Base-by-base conservation (phyloP, 352 stramenopile species). In the Blastocystis sp. region DNA sequence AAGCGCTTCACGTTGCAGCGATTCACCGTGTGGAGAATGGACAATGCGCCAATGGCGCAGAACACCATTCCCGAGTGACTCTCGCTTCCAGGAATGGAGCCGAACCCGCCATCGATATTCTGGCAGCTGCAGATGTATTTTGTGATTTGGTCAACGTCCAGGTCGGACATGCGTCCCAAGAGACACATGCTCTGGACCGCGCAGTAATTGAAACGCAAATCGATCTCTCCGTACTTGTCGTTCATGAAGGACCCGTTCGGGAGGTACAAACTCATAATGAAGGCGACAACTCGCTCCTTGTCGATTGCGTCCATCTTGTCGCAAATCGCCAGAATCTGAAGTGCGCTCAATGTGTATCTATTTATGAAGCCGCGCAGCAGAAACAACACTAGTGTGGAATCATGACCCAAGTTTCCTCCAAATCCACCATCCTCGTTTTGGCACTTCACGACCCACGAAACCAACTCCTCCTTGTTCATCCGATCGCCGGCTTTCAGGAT, bases 151-250 rank as follows among this genome's bases (percentile, higher is more conserved):
- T 92, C 87, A 48, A 96, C 87, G 87, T 98, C 91, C 34, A 97
- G 88, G 6, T 91, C 87, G 18, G 93, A 89, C 21, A 97, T 88
- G 48, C 88, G 87, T 8, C 92, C 92, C 59, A 99, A 89, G 46
- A 99, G 91, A 48, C 95, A 93, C 36, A 99, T 91, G 49, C 90
- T 90, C n/a, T 91, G 95, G 21, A 99, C 89, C 27, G 95, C 95
- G 87, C 96, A 99, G 89, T 99, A 99, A 32, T 93, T 88, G 89
- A 99, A 98, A 86, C 97, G 94, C 64, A 96, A 98, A 89, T 99
- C 96, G 69, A 99, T 93, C 88, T 99, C 96, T 40, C 92, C 91
- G 92, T 94, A 98, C 88, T 94, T 87, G 89, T 99, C 96, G 44
- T 95, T 96, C 1, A 90, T 91, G 87, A 99, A 99, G 21, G 93